Conservation (phyloP, 2,329 filamentous ascomycete species). For the Tolypocladium guangdongense region DNA sequence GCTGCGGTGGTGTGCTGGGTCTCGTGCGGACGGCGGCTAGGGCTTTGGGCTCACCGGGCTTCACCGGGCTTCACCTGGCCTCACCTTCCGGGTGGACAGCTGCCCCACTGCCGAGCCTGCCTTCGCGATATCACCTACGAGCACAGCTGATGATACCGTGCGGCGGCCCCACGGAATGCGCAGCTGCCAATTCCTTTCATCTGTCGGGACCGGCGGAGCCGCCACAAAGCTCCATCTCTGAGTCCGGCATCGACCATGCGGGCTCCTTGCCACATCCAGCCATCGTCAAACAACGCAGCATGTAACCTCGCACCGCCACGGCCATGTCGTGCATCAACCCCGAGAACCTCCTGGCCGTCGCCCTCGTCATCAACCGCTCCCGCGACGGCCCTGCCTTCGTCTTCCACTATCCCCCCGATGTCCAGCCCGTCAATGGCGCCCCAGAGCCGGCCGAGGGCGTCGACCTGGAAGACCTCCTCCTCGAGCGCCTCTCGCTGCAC, state of each 20-base stretch:
- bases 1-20: too few relatives aligned
- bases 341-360: conserved; percentile 55
- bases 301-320: background rate
- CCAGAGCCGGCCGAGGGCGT: conserved; percentile 18
- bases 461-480: conserved; percentile 41
- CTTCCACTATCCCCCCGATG: conserved; percentile 73
- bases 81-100: background rate
- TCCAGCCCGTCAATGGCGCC: conserved; percentile 26
- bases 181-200: background rate
- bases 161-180: background rate
- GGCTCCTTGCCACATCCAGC: background rate
- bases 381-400: conserved; percentile 72
- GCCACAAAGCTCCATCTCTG: background rate
- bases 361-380: conserved; percentile 63
- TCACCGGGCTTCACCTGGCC: background rate
- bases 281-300: background rate
- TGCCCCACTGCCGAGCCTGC: background rate
- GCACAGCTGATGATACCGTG: background rate
- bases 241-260: background rate
- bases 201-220: too few relatives aligned
- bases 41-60: background rate
- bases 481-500: conserved; percentile 33
- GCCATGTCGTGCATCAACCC: conserved; percentile 39
- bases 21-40: too few relatives aligned
- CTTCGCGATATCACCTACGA: background rate